phyloP scores from a whole-genome alignment of 2,329 filamentous ascomycete species.

The Cadophora gregata region DNA sequence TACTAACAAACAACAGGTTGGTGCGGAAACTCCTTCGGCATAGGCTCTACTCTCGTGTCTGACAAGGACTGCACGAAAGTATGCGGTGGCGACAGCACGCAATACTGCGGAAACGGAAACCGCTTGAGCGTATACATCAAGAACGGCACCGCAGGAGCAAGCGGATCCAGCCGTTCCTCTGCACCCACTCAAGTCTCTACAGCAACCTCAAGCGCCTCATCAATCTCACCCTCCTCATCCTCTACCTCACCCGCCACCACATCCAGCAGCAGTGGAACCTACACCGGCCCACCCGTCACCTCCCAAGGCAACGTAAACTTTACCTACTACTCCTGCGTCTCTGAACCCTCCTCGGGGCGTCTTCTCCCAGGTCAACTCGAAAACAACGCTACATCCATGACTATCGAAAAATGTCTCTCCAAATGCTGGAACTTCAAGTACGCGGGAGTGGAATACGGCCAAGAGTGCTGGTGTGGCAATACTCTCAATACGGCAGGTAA shows the following conservation, averaged over 20 bases:
- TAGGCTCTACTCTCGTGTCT: constrained; percentile 24
- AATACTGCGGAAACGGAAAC: constrained; percentile 44
- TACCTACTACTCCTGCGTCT: constrained; percentile 41
- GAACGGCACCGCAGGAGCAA: constrained; percentile 5
- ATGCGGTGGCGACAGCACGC: constrained; percentile 38
- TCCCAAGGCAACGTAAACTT: constrained; percentile 42
- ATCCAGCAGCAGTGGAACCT: constrained; percentile 27
- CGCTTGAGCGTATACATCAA: constrained; percentile 38
- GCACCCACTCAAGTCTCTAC: constrained; percentile 12
- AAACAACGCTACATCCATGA: constrained; percentile 43
- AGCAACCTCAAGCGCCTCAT: constrained; percentile 10
- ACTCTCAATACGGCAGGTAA: constrained; percentile 28
- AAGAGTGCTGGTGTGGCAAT: constrained; percentile 51
- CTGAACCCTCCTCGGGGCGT: constrained; percentile 37
- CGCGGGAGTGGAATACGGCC: constrained; percentile 48
- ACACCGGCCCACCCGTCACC: constrained; percentile 36
- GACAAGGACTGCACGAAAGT: constrained; percentile 31
- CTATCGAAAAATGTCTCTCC: constrained; percentile 42
- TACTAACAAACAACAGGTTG: constrained; percentile 24
- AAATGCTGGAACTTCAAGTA: constrained; percentile 44
- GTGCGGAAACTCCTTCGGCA: constrained; percentile 32
- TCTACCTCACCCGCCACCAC: constrained; percentile 19
- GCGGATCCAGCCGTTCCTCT: constrained; percentile 7
- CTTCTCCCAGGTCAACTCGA: constrained; percentile 33
- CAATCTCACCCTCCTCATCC: constrained; percentile 2